Conservation (phyloP, 2,329 filamentous ascomycete genomes). For the Cladobotryum protrusum region DNA sequence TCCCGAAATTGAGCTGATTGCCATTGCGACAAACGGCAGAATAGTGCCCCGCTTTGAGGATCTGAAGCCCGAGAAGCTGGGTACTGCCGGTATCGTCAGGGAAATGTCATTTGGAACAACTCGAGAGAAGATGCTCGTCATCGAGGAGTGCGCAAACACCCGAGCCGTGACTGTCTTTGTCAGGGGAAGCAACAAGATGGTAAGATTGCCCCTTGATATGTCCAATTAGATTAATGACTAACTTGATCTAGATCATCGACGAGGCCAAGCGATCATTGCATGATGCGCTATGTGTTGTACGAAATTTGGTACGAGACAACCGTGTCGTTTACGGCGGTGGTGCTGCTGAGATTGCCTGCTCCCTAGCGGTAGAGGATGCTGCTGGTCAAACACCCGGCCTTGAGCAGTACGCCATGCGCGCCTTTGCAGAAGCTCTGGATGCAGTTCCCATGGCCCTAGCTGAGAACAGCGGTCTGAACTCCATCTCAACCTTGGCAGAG, state of each 20-base stretch:
- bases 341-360: conserved; percentile 95
- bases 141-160: conserved; percentile 98
- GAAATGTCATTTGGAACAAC: conserved; percentile 98
- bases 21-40: conserved; percentile 94
- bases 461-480: conserved; percentile 93
- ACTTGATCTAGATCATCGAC: conserved; percentile 73
- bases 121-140: conserved; percentile 98
- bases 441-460: conserved; percentile 90
- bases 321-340: conserved; percentile 96
- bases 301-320: conserved; percentile 93
- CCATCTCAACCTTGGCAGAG: conserved; percentile 89
- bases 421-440: conserved; percentile 92
- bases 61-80: conserved; percentile 82
- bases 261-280: conserved; percentile 97
- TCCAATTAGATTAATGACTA: conserved; percentile 8
- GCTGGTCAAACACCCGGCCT: conserved; percentile 93
- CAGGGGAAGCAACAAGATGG: conserved; percentile 98
- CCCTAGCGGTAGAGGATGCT: conserved; percentile 89
- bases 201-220: conserved; percentile 35
- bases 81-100: conserved; percentile 79
- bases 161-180: conserved; percentile 95
- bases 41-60: conserved; percentile 98
- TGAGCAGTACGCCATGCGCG: conserved; percentile 98
- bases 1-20: conserved; percentile 96
- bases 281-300: conserved; percentile 94